A percentile compares a stretch with the other conserved stretches of the same genome.
phyloP scores from a whole-genome alignment of 352 stramenopile species.

The Globisporangium orthogonon region DNA sequence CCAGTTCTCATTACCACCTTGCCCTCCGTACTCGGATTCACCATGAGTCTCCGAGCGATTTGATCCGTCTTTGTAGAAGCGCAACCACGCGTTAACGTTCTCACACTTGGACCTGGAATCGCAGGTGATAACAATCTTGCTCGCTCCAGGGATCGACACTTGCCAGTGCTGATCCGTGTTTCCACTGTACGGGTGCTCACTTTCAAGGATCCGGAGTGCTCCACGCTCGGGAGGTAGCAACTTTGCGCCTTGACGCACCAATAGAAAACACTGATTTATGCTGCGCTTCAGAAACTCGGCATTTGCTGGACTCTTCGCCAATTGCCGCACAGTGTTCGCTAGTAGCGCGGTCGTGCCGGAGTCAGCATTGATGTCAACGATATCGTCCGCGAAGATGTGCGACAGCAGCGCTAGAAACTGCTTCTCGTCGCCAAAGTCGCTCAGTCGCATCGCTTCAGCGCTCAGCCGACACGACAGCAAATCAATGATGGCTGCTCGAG shows the following conservation, averaged over 20 bases:
- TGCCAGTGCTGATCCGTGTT: slow-evolving; percentile 66
- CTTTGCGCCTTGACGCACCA: slow-evolving; percentile 18
- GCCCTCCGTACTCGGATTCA: slow-evolving; percentile 54
- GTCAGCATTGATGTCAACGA: background rate
- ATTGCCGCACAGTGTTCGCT: slow-evolving; percentile 15
- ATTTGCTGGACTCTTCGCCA: slow-evolving; percentile 17
- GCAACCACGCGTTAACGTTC: slow-evolving; percentile 50
- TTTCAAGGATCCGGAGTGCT: slow-evolving; percentile 53
- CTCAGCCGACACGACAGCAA: slow-evolving; percentile 23
- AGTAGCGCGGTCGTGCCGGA: slow-evolving; percentile 10
- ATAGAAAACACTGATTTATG: slow-evolving; percentile 18
- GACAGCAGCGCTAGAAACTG: slow-evolving; percentile 44
- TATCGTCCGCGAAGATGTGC: slow-evolving; percentile 21
- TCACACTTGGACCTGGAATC: slow-evolving; percentile 71
- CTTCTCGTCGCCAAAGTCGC: slow-evolving; percentile 26
- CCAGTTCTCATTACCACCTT: slow-evolving; percentile 69
- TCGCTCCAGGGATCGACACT: slow-evolving; percentile 58
- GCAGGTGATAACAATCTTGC: slow-evolving; percentile 61
- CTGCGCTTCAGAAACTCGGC: slow-evolving; percentile 10
- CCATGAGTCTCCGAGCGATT: slow-evolving; percentile 39
- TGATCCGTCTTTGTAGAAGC: slow-evolving; percentile 59
- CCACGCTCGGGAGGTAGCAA: slow-evolving; percentile 39
- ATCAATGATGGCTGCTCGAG: slow-evolving; percentile 32
- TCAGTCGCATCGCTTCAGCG: slow-evolving; percentile 11
- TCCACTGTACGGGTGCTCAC: slow-evolving; percentile 60